Base-by-base conservation (phyloP, 1,139 yeast species). In the Lodderomyces parapsilosis region DNA sequence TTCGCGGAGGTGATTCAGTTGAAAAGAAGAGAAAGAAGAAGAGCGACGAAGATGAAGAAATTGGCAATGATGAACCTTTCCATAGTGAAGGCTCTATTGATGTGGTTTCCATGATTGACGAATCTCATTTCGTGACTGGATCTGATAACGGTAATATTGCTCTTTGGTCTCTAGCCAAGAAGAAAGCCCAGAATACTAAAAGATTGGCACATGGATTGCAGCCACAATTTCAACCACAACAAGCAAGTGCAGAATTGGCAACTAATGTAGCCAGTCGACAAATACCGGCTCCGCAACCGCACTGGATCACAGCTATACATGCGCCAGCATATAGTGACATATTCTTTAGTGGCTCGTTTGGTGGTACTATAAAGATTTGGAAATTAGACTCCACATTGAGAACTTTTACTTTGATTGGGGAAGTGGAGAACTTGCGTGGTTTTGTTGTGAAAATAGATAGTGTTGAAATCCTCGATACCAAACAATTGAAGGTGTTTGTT, bases 311-410 rank as follows among this genome's bases (percentile, higher is more conserved):
- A 0, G 72, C 93, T 1, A 63, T 93, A 10, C 74, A 83, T 57
- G 89, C 96, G 0, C 69, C 93, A n/a, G 97, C 99, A n/a, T 91
- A 78, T 59, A 78, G 93, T 20, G 91, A 94, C 58, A 63, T 89
- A 6, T 88, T 93, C 57, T 67, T 93, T 42, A 81, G 90, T 19
- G 99, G 99, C 0, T 90, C 98, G 2, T 86, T 88, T 82, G 78
- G 80, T 58, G 98, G 98, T 3, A 62, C 69, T 6, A 62, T 91
- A 44, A 80, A 78, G 49, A 73, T 89, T 38, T 93, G 98, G 98
- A 80, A 79, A 56, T 61, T 93, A 28, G 79, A 77, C 43, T 56
- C 56, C 32, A 82, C 77, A 40, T 62, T 83, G 56, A 75, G 95
- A 52, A 66, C 71, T 28, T 86, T 89, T 57, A 69, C 64, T 37